A percentile compares a stretch with the other conserved stretches of the same genome.
Evolutionary conservation across 148 eudicot species (phyloP).

Genomic region (Rhododendron williamsianum): DNA sequence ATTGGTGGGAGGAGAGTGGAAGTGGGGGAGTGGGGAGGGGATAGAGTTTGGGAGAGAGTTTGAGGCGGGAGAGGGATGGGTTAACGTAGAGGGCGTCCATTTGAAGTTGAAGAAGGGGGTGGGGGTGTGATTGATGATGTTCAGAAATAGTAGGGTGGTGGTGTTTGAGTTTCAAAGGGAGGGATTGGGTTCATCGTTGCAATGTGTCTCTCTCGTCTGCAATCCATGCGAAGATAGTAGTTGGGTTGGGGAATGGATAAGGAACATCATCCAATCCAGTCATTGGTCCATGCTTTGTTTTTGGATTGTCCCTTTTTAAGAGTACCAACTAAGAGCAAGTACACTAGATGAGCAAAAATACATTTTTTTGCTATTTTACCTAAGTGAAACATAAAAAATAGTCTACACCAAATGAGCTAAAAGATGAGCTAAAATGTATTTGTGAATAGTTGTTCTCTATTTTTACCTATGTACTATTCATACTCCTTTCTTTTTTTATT

Average conservation of each 20-base stretch:
- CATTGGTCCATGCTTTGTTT: background rate
- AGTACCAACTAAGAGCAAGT: too few species aligned
- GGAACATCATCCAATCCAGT: background rate
- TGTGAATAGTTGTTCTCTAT: too few species aligned
- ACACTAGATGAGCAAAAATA: too few species aligned
- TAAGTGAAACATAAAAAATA: too few species aligned
- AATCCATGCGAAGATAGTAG: background rate
- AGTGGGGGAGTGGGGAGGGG: slow-evolving; percentile 12
- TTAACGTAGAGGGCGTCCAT: slow-evolving; percentile 56
- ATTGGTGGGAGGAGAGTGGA: slow-evolving; percentile 12
- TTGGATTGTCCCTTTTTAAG: too few species aligned
- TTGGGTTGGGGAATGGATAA: background rate
- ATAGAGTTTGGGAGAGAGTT: slow-evolving; percentile 16
- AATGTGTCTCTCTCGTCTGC: too few species aligned
- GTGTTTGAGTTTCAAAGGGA: background rate
- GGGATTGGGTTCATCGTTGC: background rate
- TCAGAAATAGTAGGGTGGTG: background rate
- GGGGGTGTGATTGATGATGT: too few species aligned
- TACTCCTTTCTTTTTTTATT: too few species aligned
- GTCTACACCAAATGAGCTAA: too few species aligned
- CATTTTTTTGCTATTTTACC: too few species aligned
- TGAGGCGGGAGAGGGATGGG: slow-evolving; percentile 48
- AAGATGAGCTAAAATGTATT: too few species aligned
- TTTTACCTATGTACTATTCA: too few species aligned
- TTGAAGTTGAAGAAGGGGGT: background rate